phyloP scores from a whole-genome alignment of 1,284 basidiomycete genomes.

The Schizopora paradoxa region DNA sequence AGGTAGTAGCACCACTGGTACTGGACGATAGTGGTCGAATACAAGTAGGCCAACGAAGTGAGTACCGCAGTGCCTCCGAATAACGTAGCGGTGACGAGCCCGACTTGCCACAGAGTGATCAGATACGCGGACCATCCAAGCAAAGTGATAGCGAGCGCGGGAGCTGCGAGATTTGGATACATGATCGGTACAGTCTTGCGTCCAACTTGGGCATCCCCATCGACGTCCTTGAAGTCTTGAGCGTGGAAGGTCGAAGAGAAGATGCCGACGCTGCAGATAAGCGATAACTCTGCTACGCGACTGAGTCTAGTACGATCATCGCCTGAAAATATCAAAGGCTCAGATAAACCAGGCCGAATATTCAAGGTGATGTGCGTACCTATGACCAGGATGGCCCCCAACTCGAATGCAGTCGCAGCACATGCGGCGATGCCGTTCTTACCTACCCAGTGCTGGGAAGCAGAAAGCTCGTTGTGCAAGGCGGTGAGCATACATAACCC shows the following conservation, averaged over 20 bases:
- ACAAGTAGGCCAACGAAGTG: not conserved
- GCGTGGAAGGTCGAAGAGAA: slow-evolving; percentile 34
- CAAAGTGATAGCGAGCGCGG: slow-evolving; percentile 11
- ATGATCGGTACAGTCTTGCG: slow-evolving; percentile 37
- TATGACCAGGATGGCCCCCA: slow-evolving; percentile 33
- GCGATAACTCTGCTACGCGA: slow-evolving; percentile 19
- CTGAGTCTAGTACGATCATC: slow-evolving; percentile 21
- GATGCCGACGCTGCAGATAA: slow-evolving; percentile 24
- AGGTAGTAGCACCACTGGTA: slow-evolving; percentile 5
- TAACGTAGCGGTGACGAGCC: not conserved
- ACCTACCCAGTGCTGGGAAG: slow-evolving; percentile 30
- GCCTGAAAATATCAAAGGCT: slow-evolving; percentile 31
- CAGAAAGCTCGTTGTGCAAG: slow-evolving; percentile 34
- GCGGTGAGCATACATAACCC: slow-evolving; percentile 27
- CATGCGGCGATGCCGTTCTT: slow-evolving; percentile 28
- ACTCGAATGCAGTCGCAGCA: slow-evolving; percentile 33
- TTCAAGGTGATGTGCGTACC: slow-evolving; percentile 20
- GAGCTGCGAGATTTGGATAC: slow-evolving; percentile 21
- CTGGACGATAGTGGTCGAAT: not conserved
- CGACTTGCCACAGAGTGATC: not conserved
- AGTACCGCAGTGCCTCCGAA: not conserved
- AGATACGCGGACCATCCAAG: slow-evolving; percentile 17
- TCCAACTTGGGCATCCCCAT: slow-evolving; percentile 33
- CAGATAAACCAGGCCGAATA: slow-evolving; percentile 21
- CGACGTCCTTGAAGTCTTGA: slow-evolving; percentile 38